phyloP scores from a whole-genome alignment of 2,329 filamentous ascomycete genomes.

The Xylariaceae sp. region DNA sequence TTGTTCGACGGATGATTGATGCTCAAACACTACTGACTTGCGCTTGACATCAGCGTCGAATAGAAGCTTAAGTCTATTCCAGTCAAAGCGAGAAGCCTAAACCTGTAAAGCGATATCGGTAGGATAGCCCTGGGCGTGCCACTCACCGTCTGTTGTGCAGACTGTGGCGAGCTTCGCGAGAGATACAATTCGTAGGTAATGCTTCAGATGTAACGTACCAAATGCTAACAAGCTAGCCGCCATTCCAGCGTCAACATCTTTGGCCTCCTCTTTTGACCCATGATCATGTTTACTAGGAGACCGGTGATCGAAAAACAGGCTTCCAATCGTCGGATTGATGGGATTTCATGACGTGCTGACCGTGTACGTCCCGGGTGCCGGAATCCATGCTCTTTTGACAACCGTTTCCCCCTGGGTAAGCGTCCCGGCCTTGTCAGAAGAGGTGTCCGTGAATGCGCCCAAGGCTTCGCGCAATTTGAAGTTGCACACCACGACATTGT shows the following conservation, averaged over 20 bases:
- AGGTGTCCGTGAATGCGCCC: conserved; percentile 56
- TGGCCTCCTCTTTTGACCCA: conserved; percentile 23
- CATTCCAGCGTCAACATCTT: conserved; percentile 18
- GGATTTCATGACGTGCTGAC: conserved; percentile 53
- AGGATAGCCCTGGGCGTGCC: conserved; percentile 60
- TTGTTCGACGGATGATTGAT: conserved; percentile 32
- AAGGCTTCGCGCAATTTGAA: conserved; percentile 56
- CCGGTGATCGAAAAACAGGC: conserved; percentile 38
- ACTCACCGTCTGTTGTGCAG: conserved; percentile 41
- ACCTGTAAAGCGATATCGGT: conserved; percentile 73
- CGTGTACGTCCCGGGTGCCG: conserved; percentile 52
- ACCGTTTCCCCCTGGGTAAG: conserved; percentile 63
- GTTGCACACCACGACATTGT: conserved; percentile 56
- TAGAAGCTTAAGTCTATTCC: conserved; percentile 56
- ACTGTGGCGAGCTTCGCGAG: conserved; percentile 53
- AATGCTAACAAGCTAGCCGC: conserved; percentile 36
- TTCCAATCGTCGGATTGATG: conserved; percentile 52
- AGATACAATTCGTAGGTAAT: conserved; percentile 57
- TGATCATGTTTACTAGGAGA: conserved; percentile 33
- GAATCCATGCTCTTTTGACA: conserved; percentile 56
- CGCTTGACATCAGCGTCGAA: conserved; percentile 71
- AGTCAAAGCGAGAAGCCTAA: conserved; percentile 62
- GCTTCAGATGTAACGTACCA: conserved; percentile 42
- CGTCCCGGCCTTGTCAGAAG: conserved; percentile 56
- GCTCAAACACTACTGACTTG: conserved; percentile 65